Percentiles rank a stretch among this genome's conserved stretches.
These are phyloP conservation scores for Phoenix roebelenii DNA, from an alignment of 176 grass and related monocot species.

Conservation along the genomic window DNA sequence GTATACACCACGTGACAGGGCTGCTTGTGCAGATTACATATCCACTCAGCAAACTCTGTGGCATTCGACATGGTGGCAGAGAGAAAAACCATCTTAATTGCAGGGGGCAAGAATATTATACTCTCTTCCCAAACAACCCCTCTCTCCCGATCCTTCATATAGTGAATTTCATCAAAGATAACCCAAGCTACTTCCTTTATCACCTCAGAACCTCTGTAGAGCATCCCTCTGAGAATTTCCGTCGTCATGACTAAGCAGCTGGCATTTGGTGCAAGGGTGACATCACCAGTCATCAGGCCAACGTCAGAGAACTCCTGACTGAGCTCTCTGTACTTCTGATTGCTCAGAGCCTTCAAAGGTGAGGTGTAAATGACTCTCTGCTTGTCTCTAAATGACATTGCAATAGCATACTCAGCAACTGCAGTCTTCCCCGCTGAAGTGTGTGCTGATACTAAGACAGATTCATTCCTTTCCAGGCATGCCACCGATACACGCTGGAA, in stretches of 20 bases:
- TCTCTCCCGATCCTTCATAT: slow-evolving; percentile 97
- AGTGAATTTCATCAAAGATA: slow-evolving; percentile 98
- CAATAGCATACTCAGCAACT: slow-evolving; percentile 84
- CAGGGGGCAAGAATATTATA: slow-evolving; percentile 86
- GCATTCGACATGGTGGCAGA: slow-evolving; percentile 98
- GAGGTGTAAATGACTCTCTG: slow-evolving; percentile 95
- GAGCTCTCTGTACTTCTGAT: slow-evolving; percentile 96
- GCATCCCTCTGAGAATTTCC: slow-evolving; percentile 92
- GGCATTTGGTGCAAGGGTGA: slow-evolving; percentile 82
- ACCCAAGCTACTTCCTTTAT: slow-evolving; percentile 99
- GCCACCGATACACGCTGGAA: slow-evolving; percentile 83
- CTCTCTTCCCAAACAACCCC: slow-evolving; percentile 98
- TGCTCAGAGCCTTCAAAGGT: slow-evolving; percentile 87
- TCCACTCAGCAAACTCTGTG: slow-evolving; percentile 98
- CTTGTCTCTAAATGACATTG: slow-evolving; percentile 92
- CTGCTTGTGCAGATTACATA: slow-evolving; percentile 88
- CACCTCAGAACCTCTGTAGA: slow-evolving; percentile 92
- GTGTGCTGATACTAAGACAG: slow-evolving; percentile 84
- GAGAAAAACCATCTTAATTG: slow-evolving; percentile 98
- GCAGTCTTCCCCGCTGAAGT: slow-evolving; percentile 93
- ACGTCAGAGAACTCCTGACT: slow-evolving; percentile 91
- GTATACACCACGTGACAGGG: slow-evolving; percentile 98
- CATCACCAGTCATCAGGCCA: slow-evolving; percentile 88
- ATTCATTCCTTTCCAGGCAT: slow-evolving; percentile 83
- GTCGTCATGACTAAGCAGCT: slow-evolving; percentile 98